Evolutionary conservation across 2,329 filamentous ascomycete species (phyloP).

Genomic region (Dactylellina haptotyla): DNA sequence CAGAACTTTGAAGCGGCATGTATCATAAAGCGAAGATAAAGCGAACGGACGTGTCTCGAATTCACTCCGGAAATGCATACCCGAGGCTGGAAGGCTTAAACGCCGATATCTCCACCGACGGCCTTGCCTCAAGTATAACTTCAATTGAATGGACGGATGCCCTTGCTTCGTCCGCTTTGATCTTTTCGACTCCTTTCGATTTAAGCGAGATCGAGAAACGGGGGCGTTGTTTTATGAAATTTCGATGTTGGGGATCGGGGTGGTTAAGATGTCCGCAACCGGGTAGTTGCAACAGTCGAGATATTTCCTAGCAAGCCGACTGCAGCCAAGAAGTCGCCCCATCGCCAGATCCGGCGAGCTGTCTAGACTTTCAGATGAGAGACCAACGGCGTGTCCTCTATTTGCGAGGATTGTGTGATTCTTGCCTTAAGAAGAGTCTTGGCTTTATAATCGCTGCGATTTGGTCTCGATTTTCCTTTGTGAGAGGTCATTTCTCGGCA

Average conservation of each 20-base stretch:
- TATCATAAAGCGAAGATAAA: too few species aligned
- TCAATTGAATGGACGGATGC: too few species aligned
- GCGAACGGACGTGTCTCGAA: too few species aligned
- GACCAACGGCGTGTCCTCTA: neutral
- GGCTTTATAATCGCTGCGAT: neutral
- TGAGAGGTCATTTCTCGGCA: neutral
- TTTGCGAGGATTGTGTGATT: neutral
- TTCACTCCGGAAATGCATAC: neutral
- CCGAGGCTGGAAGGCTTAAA: too few species aligned
- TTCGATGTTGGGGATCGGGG: neutral
- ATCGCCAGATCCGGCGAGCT: conserved; percentile 28
- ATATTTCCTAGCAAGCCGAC: conserved; percentile 11
- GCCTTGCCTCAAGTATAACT: too few species aligned
- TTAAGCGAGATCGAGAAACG: neutral
- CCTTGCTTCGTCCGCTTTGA: too few species aligned
- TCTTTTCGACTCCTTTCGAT: too few species aligned
- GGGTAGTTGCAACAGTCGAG: conserved; percentile 16
- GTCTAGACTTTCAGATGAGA: neutral
- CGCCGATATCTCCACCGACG: too few species aligned
- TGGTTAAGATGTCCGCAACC: conserved; percentile 4
- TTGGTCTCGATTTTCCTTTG: neutral
- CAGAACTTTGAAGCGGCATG: too few species aligned
- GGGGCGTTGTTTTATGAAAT: neutral
- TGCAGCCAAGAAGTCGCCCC: conserved; percentile 18
- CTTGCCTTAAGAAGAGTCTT: too few species aligned